phyloP scores from a whole-genome alignment of 2,329 filamentous ascomycete genomes.

The Sclerotiophoma versabilis region DNA sequence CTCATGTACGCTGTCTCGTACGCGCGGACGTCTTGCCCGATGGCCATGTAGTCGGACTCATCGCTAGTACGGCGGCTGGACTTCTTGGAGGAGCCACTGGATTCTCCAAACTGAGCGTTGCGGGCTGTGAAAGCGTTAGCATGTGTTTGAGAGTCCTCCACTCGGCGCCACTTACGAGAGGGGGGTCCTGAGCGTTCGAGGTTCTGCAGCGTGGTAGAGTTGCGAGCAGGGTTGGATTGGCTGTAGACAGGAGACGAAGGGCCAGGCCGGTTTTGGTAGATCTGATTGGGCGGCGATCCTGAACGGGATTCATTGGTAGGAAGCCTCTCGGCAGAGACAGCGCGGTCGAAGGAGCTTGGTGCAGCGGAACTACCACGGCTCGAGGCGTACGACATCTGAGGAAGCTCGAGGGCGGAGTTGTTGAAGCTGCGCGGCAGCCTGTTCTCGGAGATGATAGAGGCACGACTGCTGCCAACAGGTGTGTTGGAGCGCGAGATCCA shows the following conservation, averaged over 20 bases:
- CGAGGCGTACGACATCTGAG: conserved; percentile 39
- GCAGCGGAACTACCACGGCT: conserved; percentile 46
- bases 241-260: conserved; percentile 47
- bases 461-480: conserved; percentile 46
- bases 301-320: conserved; percentile 40
- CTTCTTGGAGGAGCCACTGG: conserved; percentile 32
- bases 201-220: conserved; percentile 42
- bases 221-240: conserved; percentile 42
- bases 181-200: conserved; percentile 39
- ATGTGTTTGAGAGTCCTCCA: neutral
- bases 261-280: conserved; percentile 32
- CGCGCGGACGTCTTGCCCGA: conserved; percentile 36
- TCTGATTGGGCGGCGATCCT: conserved; percentile 31
- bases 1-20: conserved; percentile 47
- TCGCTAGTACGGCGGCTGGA: conserved; percentile 45
- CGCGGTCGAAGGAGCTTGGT: conserved; percentile 49
- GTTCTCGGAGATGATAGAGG: conserved; percentile 40
- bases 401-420: conserved; percentile 44
- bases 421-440: conserved; percentile 40
- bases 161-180: conserved; percentile 32
- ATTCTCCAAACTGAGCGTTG: conserved; percentile 25
- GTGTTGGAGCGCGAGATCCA: conserved; percentile 59
- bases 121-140: conserved; percentile 30
- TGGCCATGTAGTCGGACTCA: conserved; percentile 45
- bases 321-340: conserved; percentile 48